Base-by-base conservation (phyloP, 1,139 yeast species). In the Suhomyces kunorum region DNA sequence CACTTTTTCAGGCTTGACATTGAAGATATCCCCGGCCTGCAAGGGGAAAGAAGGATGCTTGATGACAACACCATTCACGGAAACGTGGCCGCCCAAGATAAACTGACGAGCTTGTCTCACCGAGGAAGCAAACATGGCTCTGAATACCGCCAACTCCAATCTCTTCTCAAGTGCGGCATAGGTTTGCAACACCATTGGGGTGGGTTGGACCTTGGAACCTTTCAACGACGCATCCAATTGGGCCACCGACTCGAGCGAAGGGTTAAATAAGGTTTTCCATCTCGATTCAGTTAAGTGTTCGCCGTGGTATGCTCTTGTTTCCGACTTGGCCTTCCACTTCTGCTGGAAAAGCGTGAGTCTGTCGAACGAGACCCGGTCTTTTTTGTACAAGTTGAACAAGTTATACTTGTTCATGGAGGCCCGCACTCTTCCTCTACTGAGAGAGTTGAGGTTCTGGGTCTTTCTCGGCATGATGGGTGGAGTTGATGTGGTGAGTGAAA, bases 241-340 rank as follows among this genome's bases (percentile, higher is more conserved):
- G 3, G 94, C 92, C 35, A 88, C 96, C 25, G 95, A 86, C 45
- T 86, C 83, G 50, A 88, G 71, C 43, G 83, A 81, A 25, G 90
- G 85, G 44, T 80, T 71, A 64, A 89, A 89, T 38, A 78, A 63
- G 20, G 81, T 71, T 58, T 84, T 81, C 81, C 90, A 87, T 58
- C 92, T 80, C 19, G 80, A 71, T 61, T 92, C 98, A 1, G 94
- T 85, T 43, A 92, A 66, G 59, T 86, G 90, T 57, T 92, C 98
- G 52, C 98, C 98, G 61, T 92, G 98, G 62, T 92, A 92, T 1
- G 94, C 85, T 66, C 98, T 79, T 4, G 98, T 83, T 59, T 89
- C 97, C 57, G 83, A 84, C 63, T 94, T 92, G 39, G 97, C 84
- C 8, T 75, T 68, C 90, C 96, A 92, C 66, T 89, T 88, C 64